Evolutionary conservation across 768 basidiomycete genomes (phyloP).

Genomic region (Strobilomyces confusus): DNA sequence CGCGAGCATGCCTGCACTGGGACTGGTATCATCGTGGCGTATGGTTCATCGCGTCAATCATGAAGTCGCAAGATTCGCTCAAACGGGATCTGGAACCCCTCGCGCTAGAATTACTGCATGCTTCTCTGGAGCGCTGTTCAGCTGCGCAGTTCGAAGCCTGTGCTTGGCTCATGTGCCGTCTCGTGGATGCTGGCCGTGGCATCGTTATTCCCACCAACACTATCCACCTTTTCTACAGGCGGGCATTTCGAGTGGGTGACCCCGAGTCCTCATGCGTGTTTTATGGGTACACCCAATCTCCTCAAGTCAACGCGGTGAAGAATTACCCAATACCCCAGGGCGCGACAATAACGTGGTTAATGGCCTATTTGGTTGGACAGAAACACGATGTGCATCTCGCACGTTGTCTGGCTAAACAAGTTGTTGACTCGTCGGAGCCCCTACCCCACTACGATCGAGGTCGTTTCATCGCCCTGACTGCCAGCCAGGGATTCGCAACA

Average conservation of each 20-base stretch:
- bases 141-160: constrained; percentile 36
- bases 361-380: constrained; percentile 39
- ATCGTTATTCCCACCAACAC: constrained; percentile 40
- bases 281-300: constrained; percentile 43
- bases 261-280: constrained; percentile 39
- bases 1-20: constrained; percentile 53
- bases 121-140: constrained; percentile 37
- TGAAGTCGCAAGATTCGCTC: constrained; percentile 22
- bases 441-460: constrained; percentile 46
- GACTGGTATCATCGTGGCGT: constrained; percentile 45
- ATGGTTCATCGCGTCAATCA: constrained; percentile 33
- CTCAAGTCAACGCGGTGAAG: constrained; percentile 28
- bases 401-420: constrained; percentile 47
- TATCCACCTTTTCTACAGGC: constrained; percentile 45
- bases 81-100: constrained; percentile 31
- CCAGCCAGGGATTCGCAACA: constrained; percentile 43
- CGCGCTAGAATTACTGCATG: constrained; percentile 42
- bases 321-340: constrained; percentile 51
- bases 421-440: constrained; percentile 37
- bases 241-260: constrained; percentile 30
- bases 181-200: constrained; percentile 29
- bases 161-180: constrained; percentile 38
- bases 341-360: constrained; percentile 47
- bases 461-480: constrained; percentile 44
- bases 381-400: constrained; percentile 43